Conservation (phyloP, 805 yeast species). For the Yarrowia porcina region DNA sequence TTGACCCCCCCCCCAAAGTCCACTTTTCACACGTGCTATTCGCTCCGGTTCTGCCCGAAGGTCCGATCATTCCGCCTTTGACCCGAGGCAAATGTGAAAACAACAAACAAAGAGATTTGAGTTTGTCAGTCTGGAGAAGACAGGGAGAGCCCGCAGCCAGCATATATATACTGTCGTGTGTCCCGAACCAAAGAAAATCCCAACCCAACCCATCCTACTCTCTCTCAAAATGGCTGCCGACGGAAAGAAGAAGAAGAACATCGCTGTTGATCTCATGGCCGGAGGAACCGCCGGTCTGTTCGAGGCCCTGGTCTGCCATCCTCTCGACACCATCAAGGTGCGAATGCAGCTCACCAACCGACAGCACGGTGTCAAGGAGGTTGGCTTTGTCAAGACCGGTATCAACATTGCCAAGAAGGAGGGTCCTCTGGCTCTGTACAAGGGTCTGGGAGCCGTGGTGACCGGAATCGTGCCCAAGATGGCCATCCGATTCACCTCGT, state of each 20-base stretch:
- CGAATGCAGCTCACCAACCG: conserved; percentile 82
- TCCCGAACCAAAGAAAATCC: not conserved
- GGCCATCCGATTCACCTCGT: conserved; percentile 95
- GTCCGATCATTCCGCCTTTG: conserved; percentile 25
- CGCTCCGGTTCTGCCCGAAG: conserved; percentile 22
- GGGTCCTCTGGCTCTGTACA: conserved; percentile 80
- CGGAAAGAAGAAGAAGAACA: conserved; percentile 31
- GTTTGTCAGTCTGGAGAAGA: conserved; percentile 24
- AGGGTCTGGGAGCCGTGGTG: conserved; percentile 95
- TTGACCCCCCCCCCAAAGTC: no score
- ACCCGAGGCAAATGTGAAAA: conserved; percentile 27
- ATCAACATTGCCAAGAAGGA: conserved; percentile 71
- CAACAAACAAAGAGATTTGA: conserved; percentile 23
- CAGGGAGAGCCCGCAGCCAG: not conserved
- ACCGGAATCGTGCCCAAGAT: conserved; percentile 97
- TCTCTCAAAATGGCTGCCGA: conserved; percentile 25
- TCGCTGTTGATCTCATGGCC: conserved; percentile 51
- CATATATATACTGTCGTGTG: not conserved
- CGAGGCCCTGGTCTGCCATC: conserved; percentile 97
- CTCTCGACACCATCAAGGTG: conserved; percentile 95
- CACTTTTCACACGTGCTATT: not conserved
- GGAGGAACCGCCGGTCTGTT: conserved; percentile 97
- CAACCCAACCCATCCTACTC: not conserved
- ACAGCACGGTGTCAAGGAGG: conserved; percentile 51
- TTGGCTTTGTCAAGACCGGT: conserved; percentile 86